Base-by-base conservation (phyloP, 1,284 basidiomycete genomes). In the Fereydounia khargensis region DNA sequence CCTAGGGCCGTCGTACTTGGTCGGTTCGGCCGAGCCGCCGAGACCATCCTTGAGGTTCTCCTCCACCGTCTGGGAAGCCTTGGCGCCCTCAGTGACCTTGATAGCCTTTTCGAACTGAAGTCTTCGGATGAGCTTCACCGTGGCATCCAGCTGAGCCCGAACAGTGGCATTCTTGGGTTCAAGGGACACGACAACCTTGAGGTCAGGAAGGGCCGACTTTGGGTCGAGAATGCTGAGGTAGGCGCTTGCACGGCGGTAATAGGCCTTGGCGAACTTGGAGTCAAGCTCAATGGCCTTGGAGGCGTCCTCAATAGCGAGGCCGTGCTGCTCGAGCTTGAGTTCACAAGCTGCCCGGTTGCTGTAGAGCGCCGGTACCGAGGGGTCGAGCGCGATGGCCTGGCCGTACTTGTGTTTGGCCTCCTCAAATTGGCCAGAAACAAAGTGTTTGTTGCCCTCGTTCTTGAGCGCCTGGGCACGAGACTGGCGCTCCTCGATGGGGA, bases 161-260 rank as follows among this genome's bases (percentile, higher is more conserved):
- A 94, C 88, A 4, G 83, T 79, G 22, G 84, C 83, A 76, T 98
- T 98, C 30, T 83, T 81, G 0, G 94, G 92, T 70, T 99, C 95
- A 4, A 97, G 78, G n/a, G 81, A 76, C 20, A 95, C 78, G 7
- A 94, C 85, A 49, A 65, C 54, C 22, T 46, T 46, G 28, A 74
- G 56, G 34, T 74, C 72, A 13, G 69, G 65, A 5, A 74, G 41
- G 4, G 72, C 72, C 8, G 58, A 40, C 42, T 72, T 70, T 19
- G 69, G 70, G 16, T 74, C 63, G 49, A 96, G 78, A 42, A 91
- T 88, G 71, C 94, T 88, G 48, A 99, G 82, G 69, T 94, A 85
- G 58, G 91, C 95, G 65, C 87, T 86, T 38, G 89, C 94, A 39
- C 95, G 87, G 54, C 91, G 88, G 72, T 87, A 91, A 74, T 87